Conservation (phyloP, 2,329 filamentous ascomycete species). For the Nannizziopsis barbatae region DNA sequence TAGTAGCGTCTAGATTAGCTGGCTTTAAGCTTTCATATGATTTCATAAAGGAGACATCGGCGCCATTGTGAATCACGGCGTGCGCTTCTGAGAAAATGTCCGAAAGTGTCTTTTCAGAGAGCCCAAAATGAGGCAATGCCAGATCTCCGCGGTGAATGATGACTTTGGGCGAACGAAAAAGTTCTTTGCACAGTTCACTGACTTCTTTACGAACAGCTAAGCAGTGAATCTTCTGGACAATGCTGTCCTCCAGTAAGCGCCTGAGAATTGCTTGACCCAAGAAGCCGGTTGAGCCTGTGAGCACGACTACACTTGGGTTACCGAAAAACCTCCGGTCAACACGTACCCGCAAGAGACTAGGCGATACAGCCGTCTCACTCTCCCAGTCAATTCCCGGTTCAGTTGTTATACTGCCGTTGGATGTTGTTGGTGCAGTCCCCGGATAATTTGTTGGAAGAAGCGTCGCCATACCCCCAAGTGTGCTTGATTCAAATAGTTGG, state of each 20-base stretch:
- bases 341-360: too few relatives aligned
- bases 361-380: constrained; percentile 3
- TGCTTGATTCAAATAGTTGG: neutral
- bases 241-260: constrained; percentile 24
- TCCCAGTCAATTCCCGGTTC: constrained; percentile 4
- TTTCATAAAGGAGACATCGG: constrained; percentile 24
- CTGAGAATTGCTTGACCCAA: constrained; percentile 32
- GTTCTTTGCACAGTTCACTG: neutral
- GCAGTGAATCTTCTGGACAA: constrained; percentile 34
- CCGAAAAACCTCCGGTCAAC: too few relatives aligned
- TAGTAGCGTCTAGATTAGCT: too few relatives aligned
- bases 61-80: constrained; percentile 45
- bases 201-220: constrained; percentile 24
- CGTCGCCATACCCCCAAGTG: neutral
- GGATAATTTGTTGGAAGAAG: neutral
- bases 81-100: constrained; percentile 26
- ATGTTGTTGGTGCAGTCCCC: neutral
- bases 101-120: constrained; percentile 23
- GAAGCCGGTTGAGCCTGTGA: constrained; percentile 28
- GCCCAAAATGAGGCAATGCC: constrained; percentile 26
- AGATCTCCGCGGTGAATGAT: constrained; percentile 31
- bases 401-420: neutral
- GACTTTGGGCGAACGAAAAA: constrained; percentile 21
- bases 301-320: neutral
- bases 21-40: neutral